Evolutionary conservation across 163 green algal genomes (phyloP).

Genomic region (Scenedesmus sp.): DNA sequence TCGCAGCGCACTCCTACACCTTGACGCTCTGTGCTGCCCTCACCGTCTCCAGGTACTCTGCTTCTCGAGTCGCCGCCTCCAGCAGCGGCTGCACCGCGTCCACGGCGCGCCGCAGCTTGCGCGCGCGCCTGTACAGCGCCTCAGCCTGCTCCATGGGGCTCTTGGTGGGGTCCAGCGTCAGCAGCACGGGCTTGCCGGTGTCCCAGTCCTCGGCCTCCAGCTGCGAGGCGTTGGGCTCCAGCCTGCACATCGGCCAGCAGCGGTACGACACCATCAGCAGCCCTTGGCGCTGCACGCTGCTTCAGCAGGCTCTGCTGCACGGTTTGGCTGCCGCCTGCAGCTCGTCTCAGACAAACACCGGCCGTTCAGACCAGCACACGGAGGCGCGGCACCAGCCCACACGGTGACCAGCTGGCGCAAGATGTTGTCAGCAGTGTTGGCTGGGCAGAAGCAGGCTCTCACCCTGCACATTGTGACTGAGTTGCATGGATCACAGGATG

Average conservation of each 20-base stretch:
- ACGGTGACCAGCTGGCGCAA: no score
- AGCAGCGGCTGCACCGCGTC: slow-evolving; percentile 81
- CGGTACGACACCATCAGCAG: no score
- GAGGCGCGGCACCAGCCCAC: no score
- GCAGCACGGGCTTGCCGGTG: slow-evolving; percentile 64
- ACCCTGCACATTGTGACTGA: background rate
- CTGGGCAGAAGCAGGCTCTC: background rate
- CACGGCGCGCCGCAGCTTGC: slow-evolving; percentile 77
- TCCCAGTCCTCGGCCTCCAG: slow-evolving; percentile 88
- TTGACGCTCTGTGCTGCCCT: slow-evolving; percentile 37
- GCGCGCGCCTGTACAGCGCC: slow-evolving; percentile 58
- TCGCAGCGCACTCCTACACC: background rate
- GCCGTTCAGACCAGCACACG: no score
- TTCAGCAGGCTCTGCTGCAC: no score
- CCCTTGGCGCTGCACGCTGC: no score
- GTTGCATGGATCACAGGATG: background rate
- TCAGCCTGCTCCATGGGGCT: slow-evolving; percentile 54
- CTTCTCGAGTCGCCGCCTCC: slow-evolving; percentile 65
- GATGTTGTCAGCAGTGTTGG: no score
- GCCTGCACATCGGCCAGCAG: slow-evolving; percentile 55
- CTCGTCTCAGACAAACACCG: no score
- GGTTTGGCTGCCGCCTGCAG: no score
- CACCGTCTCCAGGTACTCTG: slow-evolving; percentile 79
- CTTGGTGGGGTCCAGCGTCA: slow-evolving; percentile 70
- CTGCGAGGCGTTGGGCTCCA: slow-evolving; percentile 44